Conservation (phyloP, 2,329 filamentous ascomycete species). For the Aspergillus nomiae region DNA sequence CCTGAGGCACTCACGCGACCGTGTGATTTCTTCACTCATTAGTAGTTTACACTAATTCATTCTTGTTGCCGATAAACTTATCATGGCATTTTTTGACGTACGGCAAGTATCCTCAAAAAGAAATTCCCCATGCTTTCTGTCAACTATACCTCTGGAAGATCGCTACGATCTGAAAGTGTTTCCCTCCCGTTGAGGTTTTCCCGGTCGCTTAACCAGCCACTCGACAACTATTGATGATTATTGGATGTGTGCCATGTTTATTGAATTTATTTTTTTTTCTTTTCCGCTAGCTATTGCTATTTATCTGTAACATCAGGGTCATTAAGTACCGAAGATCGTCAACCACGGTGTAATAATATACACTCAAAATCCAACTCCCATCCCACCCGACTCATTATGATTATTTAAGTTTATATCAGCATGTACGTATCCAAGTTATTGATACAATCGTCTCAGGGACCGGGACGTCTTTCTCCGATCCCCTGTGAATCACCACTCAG, state of each 20-base stretch:
- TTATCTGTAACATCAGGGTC: slow-evolving; percentile 5
- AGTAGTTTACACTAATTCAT: background rate
- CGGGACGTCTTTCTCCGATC: slow-evolving; percentile 1
- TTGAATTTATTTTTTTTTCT: background rate
- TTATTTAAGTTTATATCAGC: slow-evolving; percentile 6
- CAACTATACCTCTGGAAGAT: background rate
- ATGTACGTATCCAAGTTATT: slow-evolving; percentile 2
- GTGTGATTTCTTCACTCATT: background rate
- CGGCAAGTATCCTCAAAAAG: background rate
- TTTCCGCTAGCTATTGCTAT: background rate
- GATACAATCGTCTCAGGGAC: slow-evolving; percentile 7
- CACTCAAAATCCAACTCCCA: background rate
- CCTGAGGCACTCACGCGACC: slow-evolving; percentile 14
- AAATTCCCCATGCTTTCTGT: background rate
- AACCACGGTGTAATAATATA: background rate
- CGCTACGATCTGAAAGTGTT: background rate
- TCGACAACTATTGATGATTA: background rate
- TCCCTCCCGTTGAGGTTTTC: background rate
- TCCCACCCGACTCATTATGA: background rate
- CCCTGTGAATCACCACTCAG: slow-evolving; percentile 17
- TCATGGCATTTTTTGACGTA: background rate
- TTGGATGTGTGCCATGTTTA: background rate
- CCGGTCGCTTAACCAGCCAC: background rate
- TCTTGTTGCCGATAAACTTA: background rate
- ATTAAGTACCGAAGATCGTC: background rate